These are phyloP conservation scores for Zalaria obscura DNA, from an alignment of 2,329 filamentous ascomycete genomes.

Conservation along the genomic window DNA sequence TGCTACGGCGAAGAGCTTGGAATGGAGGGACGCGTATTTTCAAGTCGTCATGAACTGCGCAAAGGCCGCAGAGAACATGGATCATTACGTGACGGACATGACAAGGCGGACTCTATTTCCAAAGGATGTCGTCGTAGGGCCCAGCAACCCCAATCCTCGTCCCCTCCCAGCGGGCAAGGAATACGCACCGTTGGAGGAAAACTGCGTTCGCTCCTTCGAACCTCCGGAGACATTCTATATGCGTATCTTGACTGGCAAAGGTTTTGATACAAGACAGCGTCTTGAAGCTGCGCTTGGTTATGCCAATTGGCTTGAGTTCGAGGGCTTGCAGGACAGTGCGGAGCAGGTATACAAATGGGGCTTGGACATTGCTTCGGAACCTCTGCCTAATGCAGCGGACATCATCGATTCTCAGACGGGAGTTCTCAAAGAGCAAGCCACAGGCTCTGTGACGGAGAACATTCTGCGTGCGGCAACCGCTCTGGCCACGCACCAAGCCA, in stretches of 20 bases:
- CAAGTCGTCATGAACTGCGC: constrained; percentile 67
- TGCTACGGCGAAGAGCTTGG: constrained; percentile 59
- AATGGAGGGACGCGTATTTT: constrained; percentile 78
- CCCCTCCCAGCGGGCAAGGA: constrained; percentile 53
- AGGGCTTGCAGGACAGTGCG: constrained; percentile 49
- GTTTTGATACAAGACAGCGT: constrained; percentile 65
- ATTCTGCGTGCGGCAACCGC: constrained; percentile 62
- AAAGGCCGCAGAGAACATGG: constrained; percentile 63
- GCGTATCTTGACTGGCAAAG: constrained; percentile 65
- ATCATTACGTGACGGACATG: constrained; percentile 62
- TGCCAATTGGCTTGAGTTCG: constrained; percentile 74
- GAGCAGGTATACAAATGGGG: constrained; percentile 63
- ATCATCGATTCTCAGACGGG: constrained; percentile 49
- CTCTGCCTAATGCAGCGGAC: constrained; percentile 29
- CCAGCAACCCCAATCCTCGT: constrained; percentile 67
- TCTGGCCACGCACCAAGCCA: constrained; percentile 64
- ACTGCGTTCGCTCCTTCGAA: constrained; percentile 57
- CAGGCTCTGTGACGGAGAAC: constrained; percentile 50
- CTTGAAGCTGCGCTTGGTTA: constrained; percentile 72
- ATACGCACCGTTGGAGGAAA: constrained; percentile 55
- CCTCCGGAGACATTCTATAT: constrained; percentile 66
- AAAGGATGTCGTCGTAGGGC: constrained; percentile 60
- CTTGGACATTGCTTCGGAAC: constrained; percentile 55
- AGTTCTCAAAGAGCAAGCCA: constrained; percentile 35
- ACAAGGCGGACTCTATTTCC: constrained; percentile 54